A percentile compares a stretch with the other conserved stretches of the same genome.
These are phyloP conservation scores for Ramalina intermedia DNA, from an alignment of 495 filamentous ascomycete genomes.

Conservation along the genomic window DNA sequence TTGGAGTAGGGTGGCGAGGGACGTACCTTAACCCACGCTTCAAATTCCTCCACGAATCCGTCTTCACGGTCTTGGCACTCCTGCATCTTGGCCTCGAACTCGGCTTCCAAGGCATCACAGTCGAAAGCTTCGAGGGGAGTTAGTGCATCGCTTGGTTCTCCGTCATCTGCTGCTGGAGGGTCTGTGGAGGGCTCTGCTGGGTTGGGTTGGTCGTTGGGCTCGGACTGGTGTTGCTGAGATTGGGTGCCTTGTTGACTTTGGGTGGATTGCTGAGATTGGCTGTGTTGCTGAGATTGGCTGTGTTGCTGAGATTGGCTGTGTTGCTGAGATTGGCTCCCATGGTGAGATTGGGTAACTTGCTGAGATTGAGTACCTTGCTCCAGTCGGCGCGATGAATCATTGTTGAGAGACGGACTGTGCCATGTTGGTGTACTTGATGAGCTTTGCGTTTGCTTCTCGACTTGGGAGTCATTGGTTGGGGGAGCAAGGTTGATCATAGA, in stretches of 20 bases:
- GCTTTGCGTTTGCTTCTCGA: too few species aligned
- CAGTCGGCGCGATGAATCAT: neutral
- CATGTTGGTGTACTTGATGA: too few species aligned
- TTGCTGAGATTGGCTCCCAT: too few species aligned
- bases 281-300: neutral
- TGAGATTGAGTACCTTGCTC: neutral
- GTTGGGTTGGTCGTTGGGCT: too few species aligned
- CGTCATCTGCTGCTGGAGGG: too few species aligned
- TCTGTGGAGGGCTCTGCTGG: too few species aligned
- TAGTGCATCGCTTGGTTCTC: too few species aligned
- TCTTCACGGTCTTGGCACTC: constrained; percentile 45
- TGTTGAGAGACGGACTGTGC: too few species aligned
- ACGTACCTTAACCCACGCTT: constrained; percentile 44
- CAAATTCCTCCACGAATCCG: constrained; percentile 45
- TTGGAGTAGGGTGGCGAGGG: neutral
- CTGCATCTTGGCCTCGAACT: constrained; percentile 45
- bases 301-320: neutral
- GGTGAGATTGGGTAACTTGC: neutral
- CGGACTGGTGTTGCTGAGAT: neutral
- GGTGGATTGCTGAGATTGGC: neutral
- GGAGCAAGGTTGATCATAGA: too few species aligned
- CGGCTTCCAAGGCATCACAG: constrained; percentile 53
- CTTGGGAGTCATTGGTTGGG: too few species aligned
- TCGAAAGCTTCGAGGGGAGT: constrained; percentile 32
- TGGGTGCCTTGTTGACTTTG: neutral